Base-by-base conservation (phyloP, 1,139 yeast species). In the Yamadazyma atlantica region DNA sequence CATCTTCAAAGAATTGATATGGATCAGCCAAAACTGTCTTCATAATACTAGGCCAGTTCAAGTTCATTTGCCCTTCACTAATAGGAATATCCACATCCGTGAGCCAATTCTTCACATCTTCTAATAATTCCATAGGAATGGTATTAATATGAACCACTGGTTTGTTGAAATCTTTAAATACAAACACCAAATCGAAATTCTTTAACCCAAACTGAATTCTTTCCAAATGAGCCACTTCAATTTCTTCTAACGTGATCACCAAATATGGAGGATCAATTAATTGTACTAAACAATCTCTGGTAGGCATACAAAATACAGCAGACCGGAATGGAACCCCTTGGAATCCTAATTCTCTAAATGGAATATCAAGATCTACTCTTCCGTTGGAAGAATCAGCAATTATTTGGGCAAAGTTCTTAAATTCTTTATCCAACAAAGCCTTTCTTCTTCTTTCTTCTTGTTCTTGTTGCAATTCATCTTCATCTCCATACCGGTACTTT, bases 311-410 rank as follows among this genome's bases (percentile, higher is more conserved):
- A 55, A 85, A 81, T 17, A 92, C 97, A 14, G 95, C 86, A 7
- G 97, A 86, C 55, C 98, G 78, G 63, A 85, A 86, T 27, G 98
- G 98, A 15, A 92, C 98, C 75, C 98, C 99, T 50, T 82, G 88
- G 76, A 92, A 92, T 22, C 97, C 99, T 40, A 94, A 75, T 57
- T 94, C 98, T 58, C 97, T 78, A 69, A 92, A 88, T 33, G 99
- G 97, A 35, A 88, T 79, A 63, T 92, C 98, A 41, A 94, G 82
- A 51, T 90, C 96, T 29, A 90, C 71, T 48, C 80, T 63, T 22
- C 92, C 92, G 53, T 80, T 75, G 2, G 95, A 82, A 1, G 95
- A 85, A 50, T 88, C 96, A 6, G 96, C 83, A 52, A 92, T 90
- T 45, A 83, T 77, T 61, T 92, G 97, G 21, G 95, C 92, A 69